Conservation (phyloP, 1,284 basidiomycete species). For the Marasmius fiardii region DNA sequence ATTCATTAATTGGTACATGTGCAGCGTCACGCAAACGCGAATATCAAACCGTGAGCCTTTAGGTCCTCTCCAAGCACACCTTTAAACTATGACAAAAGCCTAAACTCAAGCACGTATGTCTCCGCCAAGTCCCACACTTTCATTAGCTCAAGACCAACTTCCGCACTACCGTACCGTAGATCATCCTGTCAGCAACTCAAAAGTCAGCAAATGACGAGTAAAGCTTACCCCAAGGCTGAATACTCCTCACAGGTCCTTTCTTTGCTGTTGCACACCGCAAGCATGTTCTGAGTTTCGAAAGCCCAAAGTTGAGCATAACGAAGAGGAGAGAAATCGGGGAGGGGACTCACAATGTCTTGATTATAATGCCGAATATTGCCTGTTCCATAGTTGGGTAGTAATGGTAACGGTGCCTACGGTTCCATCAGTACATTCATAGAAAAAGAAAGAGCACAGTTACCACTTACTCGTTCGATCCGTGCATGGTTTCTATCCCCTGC, state of each 20-base stretch:
- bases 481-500: not conserved
- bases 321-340: not conserved
- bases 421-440: not conserved
- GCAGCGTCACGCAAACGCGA: too few species aligned
- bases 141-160: not conserved
- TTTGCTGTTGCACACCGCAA: not conserved
- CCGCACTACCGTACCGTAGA: not conserved
- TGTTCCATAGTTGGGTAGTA: slow-evolving; percentile 6
- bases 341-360: not conserved
- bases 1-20: too few species aligned
- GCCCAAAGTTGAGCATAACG: not conserved
- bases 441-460: not conserved
- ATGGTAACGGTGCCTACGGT: not conserved
- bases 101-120: not conserved
- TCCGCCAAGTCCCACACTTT: not conserved
- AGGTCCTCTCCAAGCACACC: too few species aligned
- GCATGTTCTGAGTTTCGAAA: not conserved
- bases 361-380: slow-evolving; percentile 1
- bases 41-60: too few species aligned
- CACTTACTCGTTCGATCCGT: not conserved
- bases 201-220: not conserved
- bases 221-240: not conserved
- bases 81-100: too few species aligned
- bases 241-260: not conserved
- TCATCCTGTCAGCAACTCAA: not conserved